These are phyloP conservation scores for Rhizopus arrhizus DNA, from an alignment of 371 early-diverging fungal genomes.

Conservation along the genomic window DNA sequence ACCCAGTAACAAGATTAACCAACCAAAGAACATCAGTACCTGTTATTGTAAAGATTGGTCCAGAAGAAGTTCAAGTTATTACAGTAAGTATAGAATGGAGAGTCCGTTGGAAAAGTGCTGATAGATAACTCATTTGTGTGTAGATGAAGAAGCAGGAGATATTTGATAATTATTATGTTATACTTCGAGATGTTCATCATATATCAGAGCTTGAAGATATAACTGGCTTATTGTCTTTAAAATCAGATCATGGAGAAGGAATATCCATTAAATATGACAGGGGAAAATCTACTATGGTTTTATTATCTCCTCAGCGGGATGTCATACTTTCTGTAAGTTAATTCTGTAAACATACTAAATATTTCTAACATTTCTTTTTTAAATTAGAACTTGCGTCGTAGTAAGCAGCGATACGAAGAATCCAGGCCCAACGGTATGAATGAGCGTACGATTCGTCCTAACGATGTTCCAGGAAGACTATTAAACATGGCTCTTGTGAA, in stretches of 20 bases:
- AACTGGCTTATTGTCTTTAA: slow-evolving; percentile 46
- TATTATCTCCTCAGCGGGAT: slow-evolving; percentile 77
- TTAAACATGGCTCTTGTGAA: slow-evolving; percentile 91
- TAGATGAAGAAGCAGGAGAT: slow-evolving; percentile 63
- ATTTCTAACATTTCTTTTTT: slow-evolving; percentile 24
- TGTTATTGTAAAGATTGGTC: slow-evolving; percentile 79
- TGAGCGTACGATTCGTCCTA: slow-evolving; percentile 78
- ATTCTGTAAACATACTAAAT: neutral
- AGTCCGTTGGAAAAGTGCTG: neutral
- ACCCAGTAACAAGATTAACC: slow-evolving; percentile 65
- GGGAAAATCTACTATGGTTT: slow-evolving; percentile 65
- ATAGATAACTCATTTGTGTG: neutral
- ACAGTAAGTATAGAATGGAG: slow-evolving; percentile 41
- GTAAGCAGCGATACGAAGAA: slow-evolving; percentile 71
- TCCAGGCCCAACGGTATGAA: slow-evolving; percentile 63
- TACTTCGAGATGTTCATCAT: slow-evolving; percentile 84
- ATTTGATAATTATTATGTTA: slow-evolving; percentile 67
- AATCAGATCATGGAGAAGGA: slow-evolving; percentile 67
- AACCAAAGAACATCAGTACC: slow-evolving; percentile 66
- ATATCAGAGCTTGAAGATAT: slow-evolving; percentile 84
- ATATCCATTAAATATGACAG: slow-evolving; percentile 78
- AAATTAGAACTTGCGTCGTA: slow-evolving; percentile 60
- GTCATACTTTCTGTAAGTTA: slow-evolving; percentile 59
- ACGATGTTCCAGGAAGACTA: slow-evolving; percentile 90
- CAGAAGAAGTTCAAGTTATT: slow-evolving; percentile 82